A percentile compares a stretch with the other conserved stretches of the same genome.
These are phyloP conservation scores for Podospora pseudopauciseta DNA, from an alignment of 495 filamentous ascomycete species.

Conservation along the genomic window DNA sequence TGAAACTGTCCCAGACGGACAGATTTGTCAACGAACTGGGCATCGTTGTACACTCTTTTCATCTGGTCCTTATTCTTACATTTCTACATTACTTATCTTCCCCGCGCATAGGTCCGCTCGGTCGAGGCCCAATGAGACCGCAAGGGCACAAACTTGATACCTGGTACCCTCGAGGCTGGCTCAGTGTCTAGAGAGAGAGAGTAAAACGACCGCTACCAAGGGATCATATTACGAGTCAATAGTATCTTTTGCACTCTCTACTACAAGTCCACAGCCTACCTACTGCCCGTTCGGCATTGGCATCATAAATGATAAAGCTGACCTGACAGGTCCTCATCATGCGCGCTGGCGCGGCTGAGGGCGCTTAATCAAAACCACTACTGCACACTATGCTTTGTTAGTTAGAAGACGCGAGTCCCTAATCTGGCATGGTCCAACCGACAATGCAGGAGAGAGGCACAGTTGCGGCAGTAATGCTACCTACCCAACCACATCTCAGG, in stretches of 20 bases:
- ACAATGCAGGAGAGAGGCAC: background rate
- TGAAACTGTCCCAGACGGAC: background rate
- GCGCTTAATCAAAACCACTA: background rate
- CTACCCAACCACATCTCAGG: background rate
- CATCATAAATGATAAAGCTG: background rate
- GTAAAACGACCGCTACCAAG: background rate
- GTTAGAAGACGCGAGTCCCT: background rate
- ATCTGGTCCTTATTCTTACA: background rate
- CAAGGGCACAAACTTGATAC: background rate
- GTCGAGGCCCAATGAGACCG: background rate
- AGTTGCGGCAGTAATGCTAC: background rate
- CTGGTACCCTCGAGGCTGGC: background rate
- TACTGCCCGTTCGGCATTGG: background rate
- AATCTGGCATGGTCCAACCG: background rate
- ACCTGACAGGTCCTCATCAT: background rate
- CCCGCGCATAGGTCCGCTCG: background rate
- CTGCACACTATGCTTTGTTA: background rate
- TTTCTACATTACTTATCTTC: background rate
- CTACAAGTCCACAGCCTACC: background rate
- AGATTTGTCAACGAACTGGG: background rate
- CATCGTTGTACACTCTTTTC: background rate
- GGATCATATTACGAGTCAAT: background rate
- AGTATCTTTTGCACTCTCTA: background rate
- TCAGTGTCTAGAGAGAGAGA: background rate
- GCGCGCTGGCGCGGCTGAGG: background rate